A percentile compares a stretch with the other conserved stretches of the same genome.
phyloP scores from a whole-genome alignment of 106 monocot genomes.

The Gastrodia elata region DNA sequence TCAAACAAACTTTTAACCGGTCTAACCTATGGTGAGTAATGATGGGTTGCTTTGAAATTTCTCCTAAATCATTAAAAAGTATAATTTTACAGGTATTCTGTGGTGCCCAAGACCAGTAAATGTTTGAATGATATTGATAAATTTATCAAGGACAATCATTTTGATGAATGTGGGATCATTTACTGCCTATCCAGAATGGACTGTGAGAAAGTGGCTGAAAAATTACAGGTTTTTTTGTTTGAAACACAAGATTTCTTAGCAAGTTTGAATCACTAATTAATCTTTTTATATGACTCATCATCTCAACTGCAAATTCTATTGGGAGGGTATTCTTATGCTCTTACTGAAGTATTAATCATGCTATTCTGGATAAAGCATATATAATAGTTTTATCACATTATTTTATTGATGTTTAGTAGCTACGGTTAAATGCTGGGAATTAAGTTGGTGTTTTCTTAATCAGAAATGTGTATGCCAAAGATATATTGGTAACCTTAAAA shows the following conservation, averaged over 20 bases:
- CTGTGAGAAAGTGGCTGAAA: constrained; percentile 95
- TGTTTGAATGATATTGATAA: constrained; percentile 88
- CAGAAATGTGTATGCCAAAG: too few relatives aligned
- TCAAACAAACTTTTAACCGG: constrained; percentile 95
- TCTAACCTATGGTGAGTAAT: constrained; percentile 65
- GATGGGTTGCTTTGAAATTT: constrained; percentile 1
- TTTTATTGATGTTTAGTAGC: too few relatives aligned
- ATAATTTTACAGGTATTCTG: constrained; percentile 56
- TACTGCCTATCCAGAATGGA: constrained; percentile 99
- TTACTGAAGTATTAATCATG: not conserved
- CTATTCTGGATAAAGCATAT: not conserved
- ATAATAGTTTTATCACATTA: not conserved
- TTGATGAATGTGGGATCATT: constrained; percentile 93
- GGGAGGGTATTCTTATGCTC: not conserved
- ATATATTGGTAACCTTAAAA: too few relatives aligned
- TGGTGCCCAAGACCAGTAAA: constrained; percentile 86
- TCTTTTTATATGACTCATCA: not conserved
- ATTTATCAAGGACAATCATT: constrained; percentile 83
- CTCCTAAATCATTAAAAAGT: not conserved
- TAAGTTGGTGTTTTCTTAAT: too few relatives aligned
- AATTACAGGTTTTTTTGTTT: constrained; percentile 52
- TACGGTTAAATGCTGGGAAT: too few relatives aligned
- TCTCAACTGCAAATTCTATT: not conserved
- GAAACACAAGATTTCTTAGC: not conserved
- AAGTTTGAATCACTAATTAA: not conserved